Evolutionary conservation across 495 filamentous ascomycete species (phyloP), one percentile per base, ranked within the genome.

Genomic region (Echria macrotheca): DNA sequence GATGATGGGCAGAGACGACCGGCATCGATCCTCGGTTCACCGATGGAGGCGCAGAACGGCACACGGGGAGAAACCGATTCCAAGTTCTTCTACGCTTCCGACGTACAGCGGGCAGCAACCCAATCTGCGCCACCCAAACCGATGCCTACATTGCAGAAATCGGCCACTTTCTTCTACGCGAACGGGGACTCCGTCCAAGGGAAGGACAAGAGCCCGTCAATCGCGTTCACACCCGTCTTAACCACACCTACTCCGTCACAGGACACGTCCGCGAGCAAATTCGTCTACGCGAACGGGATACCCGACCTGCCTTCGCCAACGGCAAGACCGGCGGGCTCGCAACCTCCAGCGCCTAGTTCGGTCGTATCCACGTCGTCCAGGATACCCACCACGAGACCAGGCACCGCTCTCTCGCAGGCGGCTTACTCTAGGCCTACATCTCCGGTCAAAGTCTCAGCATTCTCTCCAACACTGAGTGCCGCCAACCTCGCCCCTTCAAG

Each of bases 11-110:
- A 26, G 10, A 49, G 40, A 36, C 47, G 56, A 14, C 57, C 56
- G 3, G 41, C 51, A 0, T 59, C 65, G 39, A 66, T 64, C 25
- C 66, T 74, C 19, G 62, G 51, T 33, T 55, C 70, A 1, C 23
- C 55, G n/a, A 42, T 58, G 15, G n/a, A n/a, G n/a, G n/a, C n/a
- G n/a, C n/a, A n/a, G n/a, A n/a, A n/a, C n/a, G 60, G 63, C 0
- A 39, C 62, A 12, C 60, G 59, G n/a, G 52, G 51, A 35, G 47
- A 64, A 22, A 25, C 44, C 0, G 73, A 78, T 4, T 78, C 83
- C 24, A 84, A 82, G 64, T 89, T 91, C 69, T 89, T 91, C 58
- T 84, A 86, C 65, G 86, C 85, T 6, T 79, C 77, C 55, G 83
- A 87, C 50, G 81, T 75, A n/a, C 54, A 49, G n/a, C 81, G 79